A percentile compares a stretch with the other conserved stretches of the same genome.
These are phyloP conservation scores for Ustilago trichophora DNA, from an alignment of 1,284 basidiomycete species.

Conservation along the genomic window DNA sequence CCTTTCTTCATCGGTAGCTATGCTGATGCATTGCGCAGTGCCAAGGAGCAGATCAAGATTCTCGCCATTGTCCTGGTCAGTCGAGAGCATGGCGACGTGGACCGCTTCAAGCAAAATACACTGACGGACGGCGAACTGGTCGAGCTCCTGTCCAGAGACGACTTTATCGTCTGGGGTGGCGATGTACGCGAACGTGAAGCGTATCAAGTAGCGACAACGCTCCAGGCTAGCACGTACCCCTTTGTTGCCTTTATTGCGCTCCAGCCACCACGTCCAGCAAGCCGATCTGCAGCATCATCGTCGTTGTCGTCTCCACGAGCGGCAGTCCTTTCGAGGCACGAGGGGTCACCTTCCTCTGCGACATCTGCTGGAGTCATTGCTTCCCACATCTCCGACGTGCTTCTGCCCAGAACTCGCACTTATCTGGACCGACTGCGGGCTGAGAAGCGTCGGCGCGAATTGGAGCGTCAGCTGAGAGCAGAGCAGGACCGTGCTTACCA, in stretches of 20 bases:
- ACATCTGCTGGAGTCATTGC: slow-evolving; percentile 42
- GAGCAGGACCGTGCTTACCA: slow-evolving; percentile 60
- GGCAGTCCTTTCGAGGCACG: slow-evolving; percentile 54
- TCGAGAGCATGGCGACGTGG: slow-evolving; percentile 86
- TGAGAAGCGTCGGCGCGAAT: slow-evolving; percentile 44
- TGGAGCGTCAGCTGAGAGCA: slow-evolving; percentile 52
- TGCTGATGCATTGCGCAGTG: slow-evolving; percentile 77
- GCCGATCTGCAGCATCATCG: slow-evolving; percentile 14
- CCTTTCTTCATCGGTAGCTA: slow-evolving; percentile 81
- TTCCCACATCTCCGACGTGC: slow-evolving; percentile 53
- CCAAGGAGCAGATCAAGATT: slow-evolving; percentile 78
- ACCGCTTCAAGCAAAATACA: slow-evolving; percentile 84
- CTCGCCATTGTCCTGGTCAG: slow-evolving; percentile 86
- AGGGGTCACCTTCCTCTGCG: slow-evolving; percentile 48
- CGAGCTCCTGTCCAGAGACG: slow-evolving; percentile 74
- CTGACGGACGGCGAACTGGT: slow-evolving; percentile 79
- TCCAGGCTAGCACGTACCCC: slow-evolving; percentile 88
- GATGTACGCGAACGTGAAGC: slow-evolving; percentile 82
- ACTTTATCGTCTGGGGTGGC: slow-evolving; percentile 84
- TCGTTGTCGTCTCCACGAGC: slow-evolving; percentile 35
- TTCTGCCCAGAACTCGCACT: slow-evolving; percentile 49
- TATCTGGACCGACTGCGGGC: slow-evolving; percentile 50
- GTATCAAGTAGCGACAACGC: slow-evolving; percentile 84
- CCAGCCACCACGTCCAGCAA: slow-evolving; percentile 72
- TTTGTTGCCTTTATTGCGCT: slow-evolving; percentile 89